A percentile compares a stretch with the other conserved stretches of the same genome.
Conservation (phyloP, 1,284 basidiomycete species). For the Sanguinoderma infundibulare region DNA sequence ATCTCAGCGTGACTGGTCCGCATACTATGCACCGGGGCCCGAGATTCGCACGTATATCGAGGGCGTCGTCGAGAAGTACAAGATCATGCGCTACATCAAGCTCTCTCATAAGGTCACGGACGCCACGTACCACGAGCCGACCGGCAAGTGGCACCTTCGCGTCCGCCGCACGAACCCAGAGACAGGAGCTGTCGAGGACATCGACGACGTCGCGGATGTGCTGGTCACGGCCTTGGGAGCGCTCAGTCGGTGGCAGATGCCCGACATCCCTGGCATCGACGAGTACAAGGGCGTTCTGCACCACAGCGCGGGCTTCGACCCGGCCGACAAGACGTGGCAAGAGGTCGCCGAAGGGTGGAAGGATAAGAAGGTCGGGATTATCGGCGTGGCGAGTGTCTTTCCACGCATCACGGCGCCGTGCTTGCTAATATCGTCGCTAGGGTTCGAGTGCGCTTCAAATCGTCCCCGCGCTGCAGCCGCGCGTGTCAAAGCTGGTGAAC, state of each 20-base stretch:
- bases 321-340: constrained; percentile 47
- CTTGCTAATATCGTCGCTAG: constrained; percentile 32
- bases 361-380: constrained; percentile 61
- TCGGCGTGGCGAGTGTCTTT: constrained; percentile 54
- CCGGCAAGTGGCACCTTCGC: constrained; percentile 58
- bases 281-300: constrained; percentile 54
- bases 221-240: constrained; percentile 55
- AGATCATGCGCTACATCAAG: constrained; percentile 55
- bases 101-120: constrained; percentile 55
- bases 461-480: constrained; percentile 59
- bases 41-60: constrained; percentile 62
- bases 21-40: constrained; percentile 60
- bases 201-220: constrained; percentile 56
- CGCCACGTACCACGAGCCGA: constrained; percentile 53
- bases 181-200: constrained; percentile 43
- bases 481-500: constrained; percentile 54
- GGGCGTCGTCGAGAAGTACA: constrained; percentile 60
- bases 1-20: constrained; percentile 56
- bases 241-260: constrained; percentile 62
- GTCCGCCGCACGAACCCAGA: constrained; percentile 36
- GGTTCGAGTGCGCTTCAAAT: constrained; percentile 72
- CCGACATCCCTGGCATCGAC: constrained; percentile 56
- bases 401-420: not conserved
- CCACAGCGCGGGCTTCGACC: constrained; percentile 63
- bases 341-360: constrained; percentile 53